Evolutionary conservation across 148 eudicot genomes (phyloP), one percentile per base, ranked within the genome.

Genomic region (Cornus kousa): DNA sequence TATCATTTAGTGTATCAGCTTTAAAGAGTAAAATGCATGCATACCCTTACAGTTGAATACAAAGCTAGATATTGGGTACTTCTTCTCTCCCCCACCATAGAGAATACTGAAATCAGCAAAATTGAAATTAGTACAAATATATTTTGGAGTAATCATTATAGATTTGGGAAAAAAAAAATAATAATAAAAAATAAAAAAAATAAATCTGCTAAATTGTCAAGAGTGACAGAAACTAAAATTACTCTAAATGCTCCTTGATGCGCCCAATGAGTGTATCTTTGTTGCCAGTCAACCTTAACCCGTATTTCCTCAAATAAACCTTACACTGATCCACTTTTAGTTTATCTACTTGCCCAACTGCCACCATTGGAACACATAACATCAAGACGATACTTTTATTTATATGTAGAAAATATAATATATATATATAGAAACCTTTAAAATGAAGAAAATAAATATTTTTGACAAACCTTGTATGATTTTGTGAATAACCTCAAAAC

Each of bases 241-340:
- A 93, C 98, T 86, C 85, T 11, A 82, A 53, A 73, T 93, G 96
- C 82, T 93, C 96, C 78, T 86, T 91, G 39, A 93, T 91, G 71
- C 98, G 87, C 81, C 78, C 86, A 57, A 91, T 83, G 7, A 93
- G 88, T 17, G 67, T 77, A 1, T 86, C 92, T 76, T 93, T 93
- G 13, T 86, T 91, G 65, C 98, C 98, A 0, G 89, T 83, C 80
- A 91, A 83, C 77, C 98, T 87, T 82, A 93, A 80, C 55, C 92
- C 92, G 83, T 93, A 83, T 78, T 87, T 89, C 84, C 93, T 91
- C 85, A 93, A 78, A 81, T 93, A 93, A 66, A 93, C 78, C 85
- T 93, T 93, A 80, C 95, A 93, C 77, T 93, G 92, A 8, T 91
- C 97, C 78, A 93, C 91, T 81, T 93, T 93, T 79, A 93, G 82